Conservation (phyloP, 768 basidiomycete genomes). For the Mycena venus region DNA sequence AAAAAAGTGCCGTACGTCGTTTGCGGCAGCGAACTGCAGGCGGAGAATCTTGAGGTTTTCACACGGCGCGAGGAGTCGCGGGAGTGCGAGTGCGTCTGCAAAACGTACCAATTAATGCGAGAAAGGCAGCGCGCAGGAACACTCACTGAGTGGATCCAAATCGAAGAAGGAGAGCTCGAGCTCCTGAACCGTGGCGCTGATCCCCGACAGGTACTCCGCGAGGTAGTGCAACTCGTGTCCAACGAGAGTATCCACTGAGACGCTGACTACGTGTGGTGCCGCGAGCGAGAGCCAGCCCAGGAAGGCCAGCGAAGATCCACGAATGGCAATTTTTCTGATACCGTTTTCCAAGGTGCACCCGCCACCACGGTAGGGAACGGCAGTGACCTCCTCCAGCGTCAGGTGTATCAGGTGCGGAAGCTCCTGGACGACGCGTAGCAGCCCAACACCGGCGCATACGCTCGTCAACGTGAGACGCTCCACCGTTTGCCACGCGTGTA, state of each 20-base stretch:
- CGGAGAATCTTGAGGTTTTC: background rate
- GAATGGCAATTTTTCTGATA: background rate
- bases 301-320: conserved; percentile 14
- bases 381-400: conserved; percentile 8
- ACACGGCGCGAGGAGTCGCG: background rate
- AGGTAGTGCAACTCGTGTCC: conserved; percentile 14
- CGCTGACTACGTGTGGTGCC: background rate
- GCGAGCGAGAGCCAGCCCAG: conserved; percentile 17
- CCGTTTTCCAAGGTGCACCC: background rate
- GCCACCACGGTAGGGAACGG: conserved; percentile 1
- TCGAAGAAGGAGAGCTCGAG: conserved; percentile 18
- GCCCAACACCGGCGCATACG: conserved; percentile 3
- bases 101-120: background rate
- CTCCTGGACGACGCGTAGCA: background rate
- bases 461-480: conserved; percentile 13
- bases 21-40: background rate
- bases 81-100: background rate
- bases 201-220: background rate
- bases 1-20: background rate
- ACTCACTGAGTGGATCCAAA: background rate
- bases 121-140: background rate
- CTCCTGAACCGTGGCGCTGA: background rate
- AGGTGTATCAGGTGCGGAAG: conserved; percentile 14
- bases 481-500: conserved; percentile 36
- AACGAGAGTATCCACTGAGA: background rate